Base-by-base conservation (phyloP, 1,284 basidiomycete species). In the Papiliotrema flavescens region DNA sequence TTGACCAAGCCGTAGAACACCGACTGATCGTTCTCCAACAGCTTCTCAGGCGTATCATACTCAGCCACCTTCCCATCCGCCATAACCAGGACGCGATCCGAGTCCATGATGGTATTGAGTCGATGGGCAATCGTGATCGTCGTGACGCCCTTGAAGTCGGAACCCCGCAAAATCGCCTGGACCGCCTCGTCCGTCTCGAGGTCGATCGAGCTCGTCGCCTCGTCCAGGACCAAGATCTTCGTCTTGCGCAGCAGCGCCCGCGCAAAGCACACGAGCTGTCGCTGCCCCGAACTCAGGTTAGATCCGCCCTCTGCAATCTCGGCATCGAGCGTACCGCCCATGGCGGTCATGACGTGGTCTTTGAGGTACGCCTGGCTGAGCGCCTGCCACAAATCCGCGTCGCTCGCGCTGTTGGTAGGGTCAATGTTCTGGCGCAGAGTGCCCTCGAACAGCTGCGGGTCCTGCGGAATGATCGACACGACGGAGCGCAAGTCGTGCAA, bases 381-480 rank as follows among this genome's bases (percentile, higher is more conserved):
- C 1, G 90, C 88, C 24, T 77, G 78, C 90, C 91, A 94, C 24
- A 96, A 90, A 49, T 87, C 86, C 7, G 80, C 83, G 72, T 92
- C 90, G 20, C 81, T 80, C 57, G 89, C 78, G 55, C 81, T 79
- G 9, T 69, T 64, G 19, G 71, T 74, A 17, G 74, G 74, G 55
- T 74, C 73, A 51, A 69, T 64, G 56, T 71, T 75, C 60, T 47
- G 65, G 36, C 70, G 82, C 22, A 96, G 78, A 2, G 87, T 87
- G 1, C 90, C 91, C 71, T 92, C 88, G 69, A 93, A 94, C 26
- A 95, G 72, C 68, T 93, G 79, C 79, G 54, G 87, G 81, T 80
- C 80, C 63, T 95, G 91, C 1, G 95, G 94, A 24, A 97, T 92
- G 69, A 97, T 97, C 5, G 89, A 88, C 43, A 97, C 19, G 82